Evolutionary conservation across 179 eudicot genomes (phyloP), one percentile per base, ranked within the genome.

Genomic region (Heliamphora pulchella): DNA sequence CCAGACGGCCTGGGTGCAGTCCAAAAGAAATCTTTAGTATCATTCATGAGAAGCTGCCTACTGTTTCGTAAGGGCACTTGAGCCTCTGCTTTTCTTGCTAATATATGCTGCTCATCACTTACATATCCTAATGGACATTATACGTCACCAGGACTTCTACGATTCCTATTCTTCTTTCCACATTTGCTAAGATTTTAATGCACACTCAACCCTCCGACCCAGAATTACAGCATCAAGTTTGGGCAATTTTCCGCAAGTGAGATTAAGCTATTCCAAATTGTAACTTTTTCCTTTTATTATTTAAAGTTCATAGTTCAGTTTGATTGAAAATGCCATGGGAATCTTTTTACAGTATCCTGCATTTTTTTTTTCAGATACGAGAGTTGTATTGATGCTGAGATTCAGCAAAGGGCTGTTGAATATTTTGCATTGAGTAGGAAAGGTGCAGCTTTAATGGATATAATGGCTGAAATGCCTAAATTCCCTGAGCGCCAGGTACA

Each of bases 391-490:
- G 98, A 96, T 85, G 98, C 89, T 58, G 99, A 96, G 86, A 92
- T 94, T 81, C 98, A 96, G 84, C 99, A 96, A 85, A 89, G 99
- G 65, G 99, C 99, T 74, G 94, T 90, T 80, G 99, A 96, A 88
- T 96, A 96, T 84, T 85, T 91, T 74, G 87, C 92, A 66, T 85
- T 96, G 86, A 94, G 98, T 85, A 83, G 84, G 85, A 96, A 92
- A 86, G 99, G 99, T 82, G 91, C 87, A 84, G 91, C 93, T 76
- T 91, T 94, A 78, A 86, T 88, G 87, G 99, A 96, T 87, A 89
- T 96, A 86, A 82, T 96, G 89, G 98, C 99, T 77, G 98, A 96
- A 89, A 96, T 96, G 99, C 99, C 99, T 14, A 96, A 96, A 84
- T 96, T 96, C 84, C 98, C 99, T 20, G 99, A 96, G 83, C 91